Base-by-base conservation (phyloP, 2,329 filamentous ascomycete genomes). In the Neoarthrinium moseri region DNA sequence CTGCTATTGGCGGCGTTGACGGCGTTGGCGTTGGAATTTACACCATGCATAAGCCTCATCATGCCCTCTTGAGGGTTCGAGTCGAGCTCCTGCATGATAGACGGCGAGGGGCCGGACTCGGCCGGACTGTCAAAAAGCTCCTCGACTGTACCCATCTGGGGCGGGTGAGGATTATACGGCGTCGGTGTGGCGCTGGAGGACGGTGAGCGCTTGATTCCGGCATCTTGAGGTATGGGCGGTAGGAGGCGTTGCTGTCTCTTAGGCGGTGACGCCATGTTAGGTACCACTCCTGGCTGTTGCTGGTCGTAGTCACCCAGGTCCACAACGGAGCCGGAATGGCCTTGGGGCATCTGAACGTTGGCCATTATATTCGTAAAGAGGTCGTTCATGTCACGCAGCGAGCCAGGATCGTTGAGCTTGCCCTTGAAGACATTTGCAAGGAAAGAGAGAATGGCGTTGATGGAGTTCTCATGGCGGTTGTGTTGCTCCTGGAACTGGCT, bases 371-470 rank as follows among this genome's bases (percentile, higher is more conserved):
- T 86, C 4, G 84, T 83, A 61, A 97, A 88, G 61, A 96, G 86
- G 55, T 95, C 91, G 46, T 87, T 84, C 33, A 97, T 80, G 49
- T 89, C 92, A 60, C 89, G 83, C 2, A 81, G 76, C 15, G 81
- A 80, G 24, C 84, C 84, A 56, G 92, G 87, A 27, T 91, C 89
- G 62, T 96, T 91, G 40, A 99, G 71, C 52, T 90, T 95, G 60
- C 95, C 87, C 52, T 95, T 87, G 69, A 97, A 99, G 33, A 99
- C 92, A 11, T 95, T 97, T 36, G 92, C 94, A 17, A 99, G 78
- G 66, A 99, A 97, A 40, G 91, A 95, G 33, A 99, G 78, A 51
- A 99, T 97, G n/a, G 92, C 92, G 61, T 96, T 97, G 68, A 99
- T 97, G 1, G 92, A 96, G 63, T 92, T 96, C 63, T 99, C 94